Evolutionary conservation across 441 rosid species (phyloP), one percentile per base, ranked within the genome.

Genomic region (Syzygium malaccense): DNA sequence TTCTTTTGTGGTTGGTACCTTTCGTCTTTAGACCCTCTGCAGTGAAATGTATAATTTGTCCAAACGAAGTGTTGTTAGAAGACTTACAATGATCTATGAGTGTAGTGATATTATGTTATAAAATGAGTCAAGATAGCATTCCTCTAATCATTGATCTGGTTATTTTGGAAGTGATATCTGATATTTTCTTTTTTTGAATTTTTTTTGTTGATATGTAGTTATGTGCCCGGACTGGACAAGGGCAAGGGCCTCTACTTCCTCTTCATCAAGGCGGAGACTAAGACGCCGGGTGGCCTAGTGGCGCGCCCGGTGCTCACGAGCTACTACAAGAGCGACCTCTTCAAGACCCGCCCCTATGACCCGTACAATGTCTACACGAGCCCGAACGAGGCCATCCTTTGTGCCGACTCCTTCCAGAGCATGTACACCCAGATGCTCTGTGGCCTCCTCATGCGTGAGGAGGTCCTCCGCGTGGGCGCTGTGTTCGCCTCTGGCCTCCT

Each of bases 341-440:
- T 94, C 92, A 95, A 90, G 94, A 93, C 90, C 88, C 86, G 97
- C 14, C 95, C 97, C 33, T 90, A 92, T 20, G 96, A 95, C 51
- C 96, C 96, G 8, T 94, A 90, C 96, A 94, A 92, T 13, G 94
- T 92, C 48, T 93, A 95, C 92, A 95, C 97, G 3, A 95, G 97
- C 90, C 97, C 97, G 6, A 90, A 94, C 86, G 96, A 94, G 92
- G 91, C 95, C 86, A 94, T 95, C 87, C 94, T 95, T 58, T 95
- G 97, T 84, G 30, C 91, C 0, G 97, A 95, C 91, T 93, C 97
- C 75, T 93, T 93, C 89, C 97, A 95, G 90, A 94, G 97, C 93
- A 95, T 95, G 97, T 94, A 94, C 85, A 87, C 94, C n/a, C 97
- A 95, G 89, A 95, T 95, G 97, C 94, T 95, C 14, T 95, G 95